Evolutionary conservation across 2,329 filamentous ascomycete species (phyloP).

Genomic region (Xylaria arbuscula): DNA sequence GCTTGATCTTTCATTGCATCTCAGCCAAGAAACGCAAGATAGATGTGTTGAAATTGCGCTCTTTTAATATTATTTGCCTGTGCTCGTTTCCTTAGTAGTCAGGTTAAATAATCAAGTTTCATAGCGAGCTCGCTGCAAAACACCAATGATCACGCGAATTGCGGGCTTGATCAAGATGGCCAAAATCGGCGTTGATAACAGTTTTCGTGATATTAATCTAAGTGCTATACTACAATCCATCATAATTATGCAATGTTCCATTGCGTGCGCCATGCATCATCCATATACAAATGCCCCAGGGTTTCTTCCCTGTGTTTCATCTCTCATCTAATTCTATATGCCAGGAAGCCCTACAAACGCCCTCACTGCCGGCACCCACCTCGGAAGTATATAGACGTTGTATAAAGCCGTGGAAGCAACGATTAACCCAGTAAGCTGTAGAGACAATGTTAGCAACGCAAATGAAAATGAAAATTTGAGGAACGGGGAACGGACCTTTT

Average conservation of each 20-base stretch:
- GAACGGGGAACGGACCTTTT: slow-evolving; percentile 77
- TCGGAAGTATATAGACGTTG: slow-evolving; percentile 43
- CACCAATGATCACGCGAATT: too few species aligned
- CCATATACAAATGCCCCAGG: slow-evolving; percentile 23
- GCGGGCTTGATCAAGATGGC: too few species aligned
- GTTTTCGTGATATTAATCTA: neutral
- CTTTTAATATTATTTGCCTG: too few species aligned
- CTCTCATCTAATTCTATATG: slow-evolving; percentile 36
- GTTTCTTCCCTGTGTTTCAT: neutral
- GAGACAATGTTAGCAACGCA: slow-evolving; percentile 22
- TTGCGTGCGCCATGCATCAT: slow-evolving; percentile 16
- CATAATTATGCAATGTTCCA: slow-evolving; percentile 16
- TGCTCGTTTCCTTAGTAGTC: too few species aligned
- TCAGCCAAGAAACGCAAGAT: neutral
- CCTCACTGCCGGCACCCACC: slow-evolving; percentile 43
- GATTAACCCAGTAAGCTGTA: slow-evolving; percentile 41
- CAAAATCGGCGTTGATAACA: neutral
- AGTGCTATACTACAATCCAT: slow-evolving; percentile 1
- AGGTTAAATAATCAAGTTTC: too few species aligned
- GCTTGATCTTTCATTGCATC: neutral
- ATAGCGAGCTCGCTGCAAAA: too few species aligned
- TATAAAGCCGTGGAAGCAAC: slow-evolving; percentile 44
- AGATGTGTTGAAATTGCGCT: too few species aligned
- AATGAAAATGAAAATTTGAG: neutral
- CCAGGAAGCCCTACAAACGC: slow-evolving; percentile 43